Base-by-base conservation (phyloP, 176 grass and related monocot genomes). In the Eleusine indica region DNA sequence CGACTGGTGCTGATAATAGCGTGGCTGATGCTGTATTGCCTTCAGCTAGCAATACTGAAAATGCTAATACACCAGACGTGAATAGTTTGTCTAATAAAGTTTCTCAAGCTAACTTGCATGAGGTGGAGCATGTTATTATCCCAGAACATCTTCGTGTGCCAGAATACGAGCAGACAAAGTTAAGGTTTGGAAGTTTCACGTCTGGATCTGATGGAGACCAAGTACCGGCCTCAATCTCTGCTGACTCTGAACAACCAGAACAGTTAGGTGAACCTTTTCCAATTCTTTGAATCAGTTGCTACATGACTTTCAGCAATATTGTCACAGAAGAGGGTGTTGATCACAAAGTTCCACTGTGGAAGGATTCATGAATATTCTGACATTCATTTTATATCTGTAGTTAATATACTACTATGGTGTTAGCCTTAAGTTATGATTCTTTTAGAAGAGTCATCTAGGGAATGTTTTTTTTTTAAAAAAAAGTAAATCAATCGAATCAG, bases 181-280 rank as follows among this genome's bases (percentile, higher is more conserved):
- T 94, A 73, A 92, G 82, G 57, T 94, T 94, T 88, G 93, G 93
- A 76, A 94, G 93, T 90, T 94, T 94, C 43, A 85, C 68, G 35
- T 73, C 79, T 81, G 93, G 62, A 5, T 84, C 77, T 74, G 85
- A 92, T 54, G 69, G 75, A 30, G 84, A 84, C 16, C 78, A 86
- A 29, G 71, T 66, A 66, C 61, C 21, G 2, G 30, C 52, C 9
- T 88, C 74, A 32, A 73, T 56, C 77, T 82, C 78, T 49, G 49
- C 76, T 43, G 89, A 85, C 63, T 83, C 49, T 81, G 79, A 88
- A 86, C 84, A 78, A 64, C 37, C 71, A 66, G 85, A 90, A 90
- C 79, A 90, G 82, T 90, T 89, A 66, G 65, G 82, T 84, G 75
- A 92, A 79, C 83, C 62, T 71, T 75, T 77, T 16, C 86, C 77